Evolutionary conservation across 208 protist genomes (phyloP).

Genomic region (Trichomonas gallinae): DNA sequence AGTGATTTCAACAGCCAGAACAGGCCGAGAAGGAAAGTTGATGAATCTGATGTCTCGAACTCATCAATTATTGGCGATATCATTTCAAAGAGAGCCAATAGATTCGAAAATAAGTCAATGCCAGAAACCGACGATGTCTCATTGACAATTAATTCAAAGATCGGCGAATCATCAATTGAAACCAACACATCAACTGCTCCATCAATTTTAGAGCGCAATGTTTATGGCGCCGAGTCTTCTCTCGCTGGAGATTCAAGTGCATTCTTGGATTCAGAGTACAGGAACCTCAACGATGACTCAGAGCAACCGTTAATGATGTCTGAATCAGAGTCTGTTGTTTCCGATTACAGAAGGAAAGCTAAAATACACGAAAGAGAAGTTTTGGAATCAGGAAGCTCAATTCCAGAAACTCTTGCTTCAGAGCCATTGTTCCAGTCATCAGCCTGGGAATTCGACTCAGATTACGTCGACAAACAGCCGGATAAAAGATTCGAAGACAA

Average conservation of each 20-base stretch:
- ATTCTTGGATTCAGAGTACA: neutral
- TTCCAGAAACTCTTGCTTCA: neutral
- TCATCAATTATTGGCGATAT: neutral
- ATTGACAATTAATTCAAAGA: neutral
- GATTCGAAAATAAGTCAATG: neutral
- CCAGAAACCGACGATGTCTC: neutral
- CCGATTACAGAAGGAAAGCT: neutral
- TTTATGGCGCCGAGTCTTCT: neutral
- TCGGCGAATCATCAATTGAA: neutral
- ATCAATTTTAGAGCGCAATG: neutral
- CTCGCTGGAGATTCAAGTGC: neutral
- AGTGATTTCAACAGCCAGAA: neutral
- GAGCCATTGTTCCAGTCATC: neutral
- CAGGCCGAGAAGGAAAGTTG: neutral
- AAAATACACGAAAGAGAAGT: neutral
- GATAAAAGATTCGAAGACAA: neutral
- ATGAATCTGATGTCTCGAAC: neutral
- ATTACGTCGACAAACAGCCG: neutral
- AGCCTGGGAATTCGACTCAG: neutral
- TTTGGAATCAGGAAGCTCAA: neutral
- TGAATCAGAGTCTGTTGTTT: neutral
- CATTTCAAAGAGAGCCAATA: neutral
- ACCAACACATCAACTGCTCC: neutral
- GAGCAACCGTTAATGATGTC: neutral
- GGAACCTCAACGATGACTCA: neutral